phyloP scores from a whole-genome alignment of 495 filamentous ascomycete species.

The Haplographium delicatum region DNA sequence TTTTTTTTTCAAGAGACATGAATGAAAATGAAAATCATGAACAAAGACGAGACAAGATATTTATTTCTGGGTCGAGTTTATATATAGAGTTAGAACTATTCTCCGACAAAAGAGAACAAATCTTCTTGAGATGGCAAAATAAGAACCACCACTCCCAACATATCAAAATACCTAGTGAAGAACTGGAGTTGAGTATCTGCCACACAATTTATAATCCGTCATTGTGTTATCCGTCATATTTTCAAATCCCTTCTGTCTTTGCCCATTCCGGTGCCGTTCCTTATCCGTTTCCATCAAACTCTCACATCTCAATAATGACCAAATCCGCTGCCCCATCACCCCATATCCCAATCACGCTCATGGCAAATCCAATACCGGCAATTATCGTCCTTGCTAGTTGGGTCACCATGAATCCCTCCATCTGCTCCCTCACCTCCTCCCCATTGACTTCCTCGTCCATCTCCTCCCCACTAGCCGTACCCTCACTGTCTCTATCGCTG shows the following conservation, averaged over 20 bases:
- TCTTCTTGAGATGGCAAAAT: neutral
- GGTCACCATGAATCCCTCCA: slow-evolving; percentile 58
- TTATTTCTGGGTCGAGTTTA: neutral
- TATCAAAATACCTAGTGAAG: slow-evolving; percentile 3
- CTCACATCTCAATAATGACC: slow-evolving; percentile 24
- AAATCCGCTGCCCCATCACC: slow-evolving; percentile 59
- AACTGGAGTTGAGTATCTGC: slow-evolving; percentile 14
- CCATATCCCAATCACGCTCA: slow-evolving; percentile 83
- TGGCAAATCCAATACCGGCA: slow-evolving; percentile 60
- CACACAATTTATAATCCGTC: neutral
- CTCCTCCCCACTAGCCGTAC: slow-evolving; percentile 35
- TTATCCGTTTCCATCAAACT: neutral
- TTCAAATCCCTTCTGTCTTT: neutral
- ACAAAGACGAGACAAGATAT: too few species aligned
- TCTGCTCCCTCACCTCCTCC: slow-evolving; percentile 67
- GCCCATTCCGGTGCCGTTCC: neutral
- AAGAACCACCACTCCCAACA: neutral
- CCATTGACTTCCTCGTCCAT: slow-evolving; percentile 64
- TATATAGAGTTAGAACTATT: neutral
- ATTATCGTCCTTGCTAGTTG: slow-evolving; percentile 57
- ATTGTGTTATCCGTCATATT: neutral
- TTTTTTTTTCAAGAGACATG: too few species aligned
- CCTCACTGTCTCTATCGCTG: slow-evolving; percentile 42
- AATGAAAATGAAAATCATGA: too few species aligned
- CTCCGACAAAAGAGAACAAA: neutral